These are phyloP conservation scores for Entomortierella beljakovae DNA, from an alignment of 192 early-diverging fungal genomes.

Conservation along the genomic window DNA sequence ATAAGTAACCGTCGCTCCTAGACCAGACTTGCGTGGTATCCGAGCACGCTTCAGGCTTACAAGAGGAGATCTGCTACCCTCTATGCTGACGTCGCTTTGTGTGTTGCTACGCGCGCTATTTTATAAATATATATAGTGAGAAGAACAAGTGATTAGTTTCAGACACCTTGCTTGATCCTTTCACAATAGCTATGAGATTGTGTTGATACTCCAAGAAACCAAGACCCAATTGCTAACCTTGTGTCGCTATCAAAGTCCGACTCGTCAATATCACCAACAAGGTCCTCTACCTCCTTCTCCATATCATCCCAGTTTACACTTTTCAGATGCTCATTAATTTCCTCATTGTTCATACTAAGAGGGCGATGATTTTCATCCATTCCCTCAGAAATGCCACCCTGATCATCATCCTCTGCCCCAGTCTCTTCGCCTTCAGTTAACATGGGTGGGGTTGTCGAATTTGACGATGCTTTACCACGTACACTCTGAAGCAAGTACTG, in stretches of 20 bases:
- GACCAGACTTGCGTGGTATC: constrained; percentile 29
- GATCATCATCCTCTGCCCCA: constrained; percentile 56
- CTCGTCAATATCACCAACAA: constrained; percentile 67
- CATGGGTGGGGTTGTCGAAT: constrained; percentile 31
- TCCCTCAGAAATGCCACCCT: constrained; percentile 58
- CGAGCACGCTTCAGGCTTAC: constrained; percentile 34
- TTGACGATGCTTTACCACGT: constrained; percentile 8
- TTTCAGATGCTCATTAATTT: constrained; percentile 36
- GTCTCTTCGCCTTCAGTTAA: constrained; percentile 57
- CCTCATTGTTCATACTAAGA: constrained; percentile 17
- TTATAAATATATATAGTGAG: constrained; percentile 16
- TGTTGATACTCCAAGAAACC: constrained; percentile 17
- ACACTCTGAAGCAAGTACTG: constrained; percentile 62
- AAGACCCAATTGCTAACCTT: constrained; percentile 46
- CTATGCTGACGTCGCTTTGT: constrained; percentile 43
- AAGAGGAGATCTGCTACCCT: constrained; percentile 28
- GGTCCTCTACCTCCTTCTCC: constrained; percentile 64
- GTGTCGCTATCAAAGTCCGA: constrained; percentile 61
- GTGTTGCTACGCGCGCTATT: constrained; percentile 44
- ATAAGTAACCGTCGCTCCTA: constrained; percentile 25
- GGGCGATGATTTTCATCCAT: constrained; percentile 53
- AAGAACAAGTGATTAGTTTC: constrained; percentile 17
- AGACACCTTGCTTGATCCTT: too few relatives aligned
- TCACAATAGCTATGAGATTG: too few relatives aligned
- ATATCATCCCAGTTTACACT: constrained; percentile 59